A percentile compares a stretch with the other conserved stretches of the same genome.
These are phyloP conservation scores for Annona cherimola DNA, from an alignment of 164 flowering plant genomes.

Conservation along the genomic window DNA sequence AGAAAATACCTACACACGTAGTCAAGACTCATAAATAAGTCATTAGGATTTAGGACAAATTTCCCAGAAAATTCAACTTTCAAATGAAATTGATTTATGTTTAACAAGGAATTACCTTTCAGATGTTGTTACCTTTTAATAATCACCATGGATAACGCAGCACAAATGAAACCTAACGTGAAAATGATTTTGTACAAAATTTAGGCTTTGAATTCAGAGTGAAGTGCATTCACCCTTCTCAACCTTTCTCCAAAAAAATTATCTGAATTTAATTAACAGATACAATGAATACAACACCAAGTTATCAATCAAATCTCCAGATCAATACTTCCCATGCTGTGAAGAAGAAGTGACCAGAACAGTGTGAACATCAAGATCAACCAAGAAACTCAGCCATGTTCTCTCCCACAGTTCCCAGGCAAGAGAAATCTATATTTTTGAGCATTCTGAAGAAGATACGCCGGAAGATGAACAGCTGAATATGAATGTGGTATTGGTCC, in stretches of 20 bases:
- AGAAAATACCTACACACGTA: neutral
- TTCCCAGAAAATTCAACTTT: neutral
- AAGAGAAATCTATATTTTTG: constrained; percentile 45
- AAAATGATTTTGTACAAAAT: neutral
- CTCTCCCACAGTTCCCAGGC: constrained; percentile 60
- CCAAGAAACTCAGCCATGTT: constrained; percentile 25
- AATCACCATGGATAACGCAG: neutral
- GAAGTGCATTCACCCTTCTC: neutral
- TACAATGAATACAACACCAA: neutral
- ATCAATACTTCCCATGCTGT: constrained; percentile 11
- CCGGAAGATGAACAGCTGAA: constrained; percentile 59
- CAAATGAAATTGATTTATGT: neutral
- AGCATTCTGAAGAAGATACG: constrained; percentile 46
- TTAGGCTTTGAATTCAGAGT: neutral
- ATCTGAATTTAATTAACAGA: neutral
- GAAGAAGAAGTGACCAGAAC: constrained; percentile 22
- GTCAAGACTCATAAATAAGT: neutral
- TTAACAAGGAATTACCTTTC: neutral
- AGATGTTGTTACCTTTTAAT: neutral
- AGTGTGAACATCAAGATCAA: neutral
- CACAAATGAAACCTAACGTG: neutral
- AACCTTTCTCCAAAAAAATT: neutral
- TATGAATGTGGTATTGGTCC: constrained; percentile 53
- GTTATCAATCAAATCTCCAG: neutral
- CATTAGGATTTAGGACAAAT: neutral